Evolutionary conservation across 305 asterid species (phyloP), one percentile per base, ranked within the genome.

Genomic region (Solanum hybrid): DNA sequence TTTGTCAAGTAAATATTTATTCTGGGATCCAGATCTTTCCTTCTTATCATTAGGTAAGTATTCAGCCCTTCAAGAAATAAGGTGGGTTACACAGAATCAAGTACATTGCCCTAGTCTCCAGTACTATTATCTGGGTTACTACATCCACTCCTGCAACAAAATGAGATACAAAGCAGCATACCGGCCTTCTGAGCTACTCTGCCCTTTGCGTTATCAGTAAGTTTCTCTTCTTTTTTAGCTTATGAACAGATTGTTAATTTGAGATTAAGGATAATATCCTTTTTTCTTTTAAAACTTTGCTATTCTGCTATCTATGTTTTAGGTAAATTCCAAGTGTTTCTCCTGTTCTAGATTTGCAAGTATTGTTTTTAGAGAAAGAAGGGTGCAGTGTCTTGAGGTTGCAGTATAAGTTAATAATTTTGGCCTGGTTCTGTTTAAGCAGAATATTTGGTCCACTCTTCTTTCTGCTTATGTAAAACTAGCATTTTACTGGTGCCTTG

Each of bases 11-110:
- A 97, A 97, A 92, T 97, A 97, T 92, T 94, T 97, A 89, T 97
- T 97, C 91, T 96, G 99, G 99, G 99, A 97, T 92, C 99, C 99
- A 64, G 99, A 95, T 89, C 90, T 95, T 87, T 97, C 99, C 90
- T 90, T 90, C 90, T 91, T 97, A 88, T 97, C 99, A 38, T 97
- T 96, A 82, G 99, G 99, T n/a, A 97, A 96, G 91, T 95, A 92
- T 92, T 95, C 99, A 13, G 98, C 99, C 93, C 90, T 95, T 81
- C 93, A 96, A 94, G 99, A 97, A 93, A 95, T 97, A 91, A 91
- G 88, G 88, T 97, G 98, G 95, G 93, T 97, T 86, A 91, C 87
- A 76, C 95, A 95, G 95, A 97, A 93, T 92, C 94, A 95, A 93
- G 89, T 88, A 27, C 93, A 91, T 89, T 95, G 99, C 92, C 97